phyloP scores from a whole-genome alignment of 768 basidiomycete species.

The Lactarius hengduanensis region DNA sequence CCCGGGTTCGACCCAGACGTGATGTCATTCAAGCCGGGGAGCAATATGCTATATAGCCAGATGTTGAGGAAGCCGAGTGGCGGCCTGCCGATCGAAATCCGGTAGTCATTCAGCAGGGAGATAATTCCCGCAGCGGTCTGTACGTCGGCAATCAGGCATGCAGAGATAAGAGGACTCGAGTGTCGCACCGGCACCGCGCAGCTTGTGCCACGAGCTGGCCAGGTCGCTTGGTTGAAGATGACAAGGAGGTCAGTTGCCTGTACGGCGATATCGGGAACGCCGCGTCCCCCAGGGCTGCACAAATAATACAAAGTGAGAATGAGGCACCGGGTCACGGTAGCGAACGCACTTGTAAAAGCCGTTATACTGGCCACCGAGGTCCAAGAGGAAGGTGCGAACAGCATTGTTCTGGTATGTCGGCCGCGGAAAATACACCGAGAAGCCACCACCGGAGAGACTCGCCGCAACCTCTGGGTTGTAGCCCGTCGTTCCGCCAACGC shows the following conservation, averaged over 20 bases:
- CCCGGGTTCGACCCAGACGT: background rate
- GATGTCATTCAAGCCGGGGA: background rate
- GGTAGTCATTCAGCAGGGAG: background rate
- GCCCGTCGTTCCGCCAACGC: background rate
- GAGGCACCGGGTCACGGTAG: background rate
- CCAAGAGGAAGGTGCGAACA: background rate
- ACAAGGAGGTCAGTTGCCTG: background rate
- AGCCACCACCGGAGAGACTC: too few relatives aligned
- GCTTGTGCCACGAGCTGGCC: background rate
- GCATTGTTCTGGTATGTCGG: too few relatives aligned
- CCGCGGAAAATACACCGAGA: too few relatives aligned
- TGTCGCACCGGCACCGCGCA: background rate
- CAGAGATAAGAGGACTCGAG: too few relatives aligned
- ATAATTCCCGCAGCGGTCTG: background rate
- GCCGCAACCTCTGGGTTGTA: background rate
- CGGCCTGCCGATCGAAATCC: background rate
- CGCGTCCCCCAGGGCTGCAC: too few relatives aligned
- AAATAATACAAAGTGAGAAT: background rate
- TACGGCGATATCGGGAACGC: background rate
- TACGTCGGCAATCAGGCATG: background rate
- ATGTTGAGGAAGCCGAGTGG: background rate
- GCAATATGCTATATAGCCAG: background rate
- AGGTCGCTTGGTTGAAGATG: background rate
- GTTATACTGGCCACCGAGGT: background rate
- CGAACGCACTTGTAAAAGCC: background rate